Conservation (phyloP, 371 early-diverging fungal species). For the Spraguea lophii region DNA sequence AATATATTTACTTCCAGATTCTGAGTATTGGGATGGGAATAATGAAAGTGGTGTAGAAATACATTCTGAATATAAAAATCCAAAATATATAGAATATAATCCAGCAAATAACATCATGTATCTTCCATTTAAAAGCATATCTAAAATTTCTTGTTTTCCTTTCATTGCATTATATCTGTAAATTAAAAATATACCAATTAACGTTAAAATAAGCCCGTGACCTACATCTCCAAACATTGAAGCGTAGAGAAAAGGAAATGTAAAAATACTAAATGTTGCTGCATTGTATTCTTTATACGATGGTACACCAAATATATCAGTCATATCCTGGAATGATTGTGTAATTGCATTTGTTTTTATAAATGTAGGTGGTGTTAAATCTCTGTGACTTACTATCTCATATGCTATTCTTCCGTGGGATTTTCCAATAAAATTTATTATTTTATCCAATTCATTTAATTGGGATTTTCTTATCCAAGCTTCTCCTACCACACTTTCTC, state of each 20-base stretch:
- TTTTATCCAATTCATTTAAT: constrained; percentile 16
- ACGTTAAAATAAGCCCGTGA: constrained; percentile 69
- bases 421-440: constrained; percentile 24
- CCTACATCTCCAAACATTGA: constrained; percentile 99
- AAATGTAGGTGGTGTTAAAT: constrained; percentile 58
- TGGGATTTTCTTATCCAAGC: constrained; percentile 34
- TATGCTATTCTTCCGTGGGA: constrained; percentile 29
- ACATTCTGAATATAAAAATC: constrained; percentile 87
- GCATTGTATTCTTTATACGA: constrained; percentile 95
- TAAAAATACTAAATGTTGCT: constrained; percentile 77
- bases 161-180: constrained; percentile 61
- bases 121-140: constrained; percentile 73
- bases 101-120: constrained; percentile 90
- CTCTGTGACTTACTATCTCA: constrained; percentile 20
- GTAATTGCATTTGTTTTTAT: constrained; percentile 84
- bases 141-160: constrained; percentile 53
- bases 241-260: constrained; percentile 95
- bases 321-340: constrained; percentile 75
- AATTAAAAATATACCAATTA: constrained; percentile 56
- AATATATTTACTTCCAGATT: constrained; percentile 35
- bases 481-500: constrained; percentile 37
- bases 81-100: constrained; percentile 79
- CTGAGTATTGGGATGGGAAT: constrained; percentile 56
- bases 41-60: constrained; percentile 61
- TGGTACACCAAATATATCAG: constrained; percentile 93